Percentiles rank a stretch among this genome's conserved stretches.
phyloP scores from a whole-genome alignment of 192 early-diverging fungal species.

The Phycomyces nitens region DNA sequence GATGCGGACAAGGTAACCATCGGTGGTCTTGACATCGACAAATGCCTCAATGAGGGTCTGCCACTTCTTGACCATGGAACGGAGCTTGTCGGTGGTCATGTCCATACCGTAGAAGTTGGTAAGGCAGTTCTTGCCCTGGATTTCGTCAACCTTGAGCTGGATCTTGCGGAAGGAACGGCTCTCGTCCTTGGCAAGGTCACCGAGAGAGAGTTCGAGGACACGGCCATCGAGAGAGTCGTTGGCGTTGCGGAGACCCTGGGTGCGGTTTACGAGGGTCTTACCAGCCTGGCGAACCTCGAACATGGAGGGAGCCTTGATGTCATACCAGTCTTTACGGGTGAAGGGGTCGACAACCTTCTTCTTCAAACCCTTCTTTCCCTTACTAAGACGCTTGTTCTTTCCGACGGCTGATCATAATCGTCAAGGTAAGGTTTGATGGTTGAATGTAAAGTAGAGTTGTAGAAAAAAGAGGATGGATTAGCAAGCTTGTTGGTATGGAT shows the following conservation, averaged over 20 bases:
- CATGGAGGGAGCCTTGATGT: constrained; percentile 96
- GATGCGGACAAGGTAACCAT: constrained; percentile 98
- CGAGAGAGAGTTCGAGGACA: constrained; percentile 95
- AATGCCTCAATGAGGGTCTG: constrained; percentile 97
- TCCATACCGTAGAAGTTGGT: constrained; percentile 99
- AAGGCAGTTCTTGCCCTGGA: constrained; percentile 97
- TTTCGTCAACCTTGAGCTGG: constrained; percentile 93
- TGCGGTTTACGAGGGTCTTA: constrained; percentile 99
- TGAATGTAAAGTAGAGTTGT: background rate
- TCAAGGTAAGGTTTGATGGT: background rate
- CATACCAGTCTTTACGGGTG: constrained; percentile 99
- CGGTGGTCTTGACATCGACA: constrained; percentile 99
- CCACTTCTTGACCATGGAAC: constrained; percentile 99
- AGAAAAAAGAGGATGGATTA: constrained; percentile 5
- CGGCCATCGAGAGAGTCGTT: constrained; percentile 95
- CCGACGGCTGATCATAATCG: constrained; percentile 52
- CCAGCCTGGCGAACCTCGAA: constrained; percentile 93
- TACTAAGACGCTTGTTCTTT: constrained; percentile 79
- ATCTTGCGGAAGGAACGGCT: constrained; percentile 97
- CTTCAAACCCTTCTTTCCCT: constrained; percentile 87
- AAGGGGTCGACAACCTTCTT: constrained; percentile 97
- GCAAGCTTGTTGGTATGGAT: background rate
- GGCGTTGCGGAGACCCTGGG: constrained; percentile 96
- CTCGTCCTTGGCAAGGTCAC: constrained; percentile 90
- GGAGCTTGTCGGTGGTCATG: constrained; percentile 99